Base-by-base conservation (phyloP, 2,329 filamentous ascomycete species). In the Aspergillus aculeatus region DNA sequence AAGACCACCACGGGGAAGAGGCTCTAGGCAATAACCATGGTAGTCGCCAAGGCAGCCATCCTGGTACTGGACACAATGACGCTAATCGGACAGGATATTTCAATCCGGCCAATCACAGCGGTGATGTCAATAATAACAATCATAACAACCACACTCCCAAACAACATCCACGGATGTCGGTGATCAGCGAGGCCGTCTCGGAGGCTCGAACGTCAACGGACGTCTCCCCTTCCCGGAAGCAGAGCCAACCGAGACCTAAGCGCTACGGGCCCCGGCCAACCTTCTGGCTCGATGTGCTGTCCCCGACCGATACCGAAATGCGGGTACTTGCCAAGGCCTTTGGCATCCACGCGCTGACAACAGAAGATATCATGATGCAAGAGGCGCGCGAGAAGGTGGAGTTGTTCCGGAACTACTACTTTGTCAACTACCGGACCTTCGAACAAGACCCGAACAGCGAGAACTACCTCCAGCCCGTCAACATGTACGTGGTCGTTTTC, bases 331-430 rank as follows among this genome's bases (percentile, higher is more conserved):
- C 91, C 31, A 96, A 96, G 71, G 85, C 95, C 0, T 99, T 99
- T 72, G 92, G 92, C 16, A 97, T 99, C 61, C 95, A 99, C 77
- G 93, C 95, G 0, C 80, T 99, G 60, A 99, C 95, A 0, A 89
- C 92, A 1, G 95, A 99, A 75, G 95, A 99, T 73, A 97, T 99
- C 69, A 89, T 98, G 84, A 89, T 97, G 81, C 92, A 98, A 74
- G 95, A 99, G 79, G 91, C 93, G 47, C 93, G 95, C 23, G 95
- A 99, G 73, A 99, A 99, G 78, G 95, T 99, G 0, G 95, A 99
- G 75, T 83, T 99, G 1, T 99, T 99, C 81, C 89, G 91, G 35
- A 90, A 96, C 73, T 99, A 99, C 79, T 99, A 99, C 76, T 97
- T 99, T 70, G 91, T 99, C 78, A 98, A 96, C 75, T 99, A 99